A percentile compares a stretch with the other conserved stretches of the same genome.
phyloP scores from a whole-genome alignment of 768 basidiomycete genomes.

The Rhizopogon vesiculosus region DNA sequence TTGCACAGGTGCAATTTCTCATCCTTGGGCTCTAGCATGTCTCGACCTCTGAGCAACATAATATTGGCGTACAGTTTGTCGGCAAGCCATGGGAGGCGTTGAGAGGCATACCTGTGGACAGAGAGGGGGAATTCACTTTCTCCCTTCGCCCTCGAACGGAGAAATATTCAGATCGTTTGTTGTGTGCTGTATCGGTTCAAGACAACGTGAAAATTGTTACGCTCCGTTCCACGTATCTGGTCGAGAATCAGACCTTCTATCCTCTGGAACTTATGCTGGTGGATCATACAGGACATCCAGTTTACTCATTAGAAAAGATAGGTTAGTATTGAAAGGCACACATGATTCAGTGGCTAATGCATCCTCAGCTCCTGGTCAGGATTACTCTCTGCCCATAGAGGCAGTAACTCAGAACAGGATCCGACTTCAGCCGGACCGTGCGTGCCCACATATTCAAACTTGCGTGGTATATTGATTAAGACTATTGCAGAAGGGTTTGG shows the following conservation, averaged over 20 bases:
- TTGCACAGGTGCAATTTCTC: background rate
- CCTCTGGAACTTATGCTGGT: conserved; percentile 90
- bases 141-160: conserved; percentile 75
- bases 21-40: conserved; percentile 30
- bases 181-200: conserved; percentile 86
- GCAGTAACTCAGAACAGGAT: conserved; percentile 79
- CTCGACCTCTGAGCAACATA: conserved; percentile 66
- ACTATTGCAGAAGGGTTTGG: conserved; percentile 80
- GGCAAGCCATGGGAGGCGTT: conserved; percentile 89
- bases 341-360: background rate
- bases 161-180: conserved; percentile 71
- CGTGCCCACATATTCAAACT: conserved; percentile 23
- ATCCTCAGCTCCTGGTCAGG: conserved; percentile 67
- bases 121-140: conserved; percentile 89
- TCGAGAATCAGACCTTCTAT: conserved; percentile 88
- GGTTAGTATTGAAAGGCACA: conserved; percentile 31
- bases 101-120: conserved; percentile 84
- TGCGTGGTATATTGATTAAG: background rate
- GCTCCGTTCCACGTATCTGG: conserved; percentile 85
- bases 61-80: conserved; percentile 78
- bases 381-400: conserved; percentile 87
- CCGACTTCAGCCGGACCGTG: conserved; percentile 89
- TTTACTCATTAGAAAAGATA: conserved; percentile 79
- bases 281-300: conserved; percentile 78
- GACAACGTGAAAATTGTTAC: conserved; percentile 95